Conservation (phyloP, 2,329 filamentous ascomycete genomes). For the Phialocephala sp. region DNA sequence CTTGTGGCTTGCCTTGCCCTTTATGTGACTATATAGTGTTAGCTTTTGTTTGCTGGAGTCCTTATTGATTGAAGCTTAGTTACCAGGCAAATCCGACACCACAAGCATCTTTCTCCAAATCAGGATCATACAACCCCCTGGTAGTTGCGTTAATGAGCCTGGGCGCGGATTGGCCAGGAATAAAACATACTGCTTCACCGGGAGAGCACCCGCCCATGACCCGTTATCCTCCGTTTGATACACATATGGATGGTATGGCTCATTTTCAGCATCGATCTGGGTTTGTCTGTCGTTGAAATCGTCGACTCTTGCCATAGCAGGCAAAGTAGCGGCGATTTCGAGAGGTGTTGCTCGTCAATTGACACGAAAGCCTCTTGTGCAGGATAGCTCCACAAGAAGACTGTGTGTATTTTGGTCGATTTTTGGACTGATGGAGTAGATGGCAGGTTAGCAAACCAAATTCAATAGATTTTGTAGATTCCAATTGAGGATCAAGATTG, state of each 20-base stretch:
- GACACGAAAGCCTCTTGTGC: background rate
- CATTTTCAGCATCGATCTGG: slow-evolving; percentile 63
- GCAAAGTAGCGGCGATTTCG: slow-evolving; percentile 50
- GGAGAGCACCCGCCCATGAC: slow-evolving; percentile 93
- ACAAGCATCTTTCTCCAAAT: slow-evolving; percentile 97
- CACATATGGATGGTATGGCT: slow-evolving; percentile 74
- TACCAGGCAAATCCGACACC: slow-evolving; percentile 99
- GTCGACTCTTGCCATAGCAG: slow-evolving; percentile 71
- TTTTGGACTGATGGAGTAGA: slow-evolving; percentile 4
- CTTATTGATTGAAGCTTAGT: slow-evolving; percentile 45
- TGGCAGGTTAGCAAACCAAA: background rate
- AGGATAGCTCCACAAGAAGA: background rate
- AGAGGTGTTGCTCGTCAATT: slow-evolving; percentile 14
- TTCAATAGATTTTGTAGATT: background rate
- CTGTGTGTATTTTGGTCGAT: background rate
- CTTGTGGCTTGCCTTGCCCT: slow-evolving; percentile 96
- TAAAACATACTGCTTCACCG: slow-evolving; percentile 81
- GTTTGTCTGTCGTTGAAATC: slow-evolving; percentile 73
- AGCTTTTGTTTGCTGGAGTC: slow-evolving; percentile 25
- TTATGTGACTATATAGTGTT: slow-evolving; percentile 76
- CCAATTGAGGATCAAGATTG: background rate
- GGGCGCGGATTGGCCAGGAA: background rate
- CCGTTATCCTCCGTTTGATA: slow-evolving; percentile 85
- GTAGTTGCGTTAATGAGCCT: slow-evolving; percentile 20
- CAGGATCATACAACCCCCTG: slow-evolving; percentile 90